Base-by-base conservation (phyloP, 257 asterid genomes). In the Nicotiana attenuata region DNA sequence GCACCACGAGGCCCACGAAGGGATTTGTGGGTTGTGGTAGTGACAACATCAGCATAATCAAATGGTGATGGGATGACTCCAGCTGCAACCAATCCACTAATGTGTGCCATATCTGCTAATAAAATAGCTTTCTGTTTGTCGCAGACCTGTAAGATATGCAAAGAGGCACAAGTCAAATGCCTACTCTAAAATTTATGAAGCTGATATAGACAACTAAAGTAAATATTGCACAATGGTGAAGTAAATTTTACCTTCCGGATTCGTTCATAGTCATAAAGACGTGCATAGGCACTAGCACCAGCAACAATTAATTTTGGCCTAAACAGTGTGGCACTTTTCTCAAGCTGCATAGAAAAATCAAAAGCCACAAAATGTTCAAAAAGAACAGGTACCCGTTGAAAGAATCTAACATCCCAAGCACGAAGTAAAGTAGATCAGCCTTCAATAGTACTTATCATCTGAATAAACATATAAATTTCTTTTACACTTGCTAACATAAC, bases 1-100 rank as follows among this genome's bases (percentile, higher is more conserved):
- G 99, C 99, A 84, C 99, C 99, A 63, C 98, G 98, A 45, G 99
- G 98, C 26, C 99, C 98, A 56, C 97, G 96, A 65, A 96, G 90
- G 64, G 99, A 96, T 81, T 96, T 96, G 91, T 94, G 99, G 47
- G 99, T 96, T 33, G 99, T 96, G 24, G 99, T 94, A 67, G 99
- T 94, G 65, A 96, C 99, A 69, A 96, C 94, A 88, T 96, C 97
- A 55, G 99, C 99, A 88, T 88, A 92, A 47, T 92, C 97, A 87
- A 96, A 96, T 71, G 99, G 99, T 10, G 98, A 96, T 52, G 99
- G 98, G 78, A 96, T 92, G 81, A 94, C 99, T 81, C 97, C 98
- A 85, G 97, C 98, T 35, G 99, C 99, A 82, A 96, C 98, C 82
- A 96, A 86, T 77, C 98, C 99, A 90, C 99, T 95, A 68, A 95